Base-by-base conservation (phyloP, 2,329 filamentous ascomycete genomes). In the Beauveria sp. region DNA sequence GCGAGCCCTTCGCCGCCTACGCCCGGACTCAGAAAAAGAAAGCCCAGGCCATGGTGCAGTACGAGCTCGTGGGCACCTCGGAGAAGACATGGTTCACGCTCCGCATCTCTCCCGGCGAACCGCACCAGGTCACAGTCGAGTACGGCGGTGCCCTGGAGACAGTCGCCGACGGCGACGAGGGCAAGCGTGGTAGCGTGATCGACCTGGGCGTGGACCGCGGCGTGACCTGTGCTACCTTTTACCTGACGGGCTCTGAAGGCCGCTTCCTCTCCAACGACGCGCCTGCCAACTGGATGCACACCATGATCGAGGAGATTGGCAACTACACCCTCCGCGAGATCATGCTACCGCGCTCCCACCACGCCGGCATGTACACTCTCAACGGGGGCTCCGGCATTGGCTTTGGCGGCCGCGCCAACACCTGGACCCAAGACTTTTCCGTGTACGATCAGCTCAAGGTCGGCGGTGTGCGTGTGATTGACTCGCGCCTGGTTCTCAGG, bases 381-480 rank as follows among this genome's bases (percentile, higher is more conserved):
- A 14, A 34, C 1, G 8, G 40, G 8, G 1, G 12, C 1, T 3
- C 3, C 12, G 31, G 31, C 12, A 12, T 67, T n/a, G 65, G 62
- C 31, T 8, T 65, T 3, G 69, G 61, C 2, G 18, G 5, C 20
- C 3, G 28, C 1, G 9, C 14, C n/a, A 70, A 69, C 64, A 68
- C 71, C 0, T 61, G 69, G 43, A 69, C 68, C 3, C 70, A 72
- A n/a, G 58, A 24, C 3, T 43, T 62, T 4, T 22, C 57, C 31
- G 61, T 71, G 6, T 62, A 55, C n/a, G 55, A 66, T 3, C 72
- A 74, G 63, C 65, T 74, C 16, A 62, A 55, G 18, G 46, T 60
- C 3, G 70, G 69, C 14, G 72, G 73, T 42, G 60, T 69, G 22
- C 68, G 72, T 5, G 70, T 74, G 6, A 59, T 74, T 45, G 71